Evolutionary conservation across 345 rosid genomes (phyloP).

Genomic region (Salix purpurea): DNA sequence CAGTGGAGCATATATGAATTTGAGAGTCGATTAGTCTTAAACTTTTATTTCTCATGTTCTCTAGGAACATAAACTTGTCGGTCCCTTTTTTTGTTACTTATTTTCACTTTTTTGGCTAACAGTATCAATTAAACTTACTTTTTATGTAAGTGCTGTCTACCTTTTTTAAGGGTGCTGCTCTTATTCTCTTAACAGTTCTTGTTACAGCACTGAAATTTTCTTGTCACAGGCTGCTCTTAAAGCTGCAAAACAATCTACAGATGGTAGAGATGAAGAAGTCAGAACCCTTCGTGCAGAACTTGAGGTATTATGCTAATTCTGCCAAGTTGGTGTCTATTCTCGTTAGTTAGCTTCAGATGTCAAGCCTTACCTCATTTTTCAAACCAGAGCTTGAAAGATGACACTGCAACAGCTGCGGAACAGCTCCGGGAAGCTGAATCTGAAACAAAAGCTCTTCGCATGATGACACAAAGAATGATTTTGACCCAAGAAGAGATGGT

Average conservation of each 20-base stretch:
- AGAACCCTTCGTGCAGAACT: conserved; percentile 67
- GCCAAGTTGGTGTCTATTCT: conserved; percentile 8
- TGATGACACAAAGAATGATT: conserved; percentile 93
- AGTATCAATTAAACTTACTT: neutral
- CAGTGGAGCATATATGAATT: neutral
- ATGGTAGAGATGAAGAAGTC: conserved; percentile 73
- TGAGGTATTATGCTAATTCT: conserved; percentile 50
- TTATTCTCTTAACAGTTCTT: neutral
- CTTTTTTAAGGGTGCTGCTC: neutral
- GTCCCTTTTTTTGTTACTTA: conserved; percentile 1
- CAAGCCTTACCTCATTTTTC: conserved; percentile 10
- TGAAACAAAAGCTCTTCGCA: conserved; percentile 75
- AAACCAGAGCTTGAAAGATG: conserved; percentile 70
- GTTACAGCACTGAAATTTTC: conserved; percentile 14
- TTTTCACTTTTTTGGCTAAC: neutral
- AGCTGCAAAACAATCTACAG: conserved; percentile 71
- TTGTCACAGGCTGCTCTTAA: conserved; percentile 79
- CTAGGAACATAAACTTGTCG: neutral
- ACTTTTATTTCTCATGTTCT: conserved; percentile 1
- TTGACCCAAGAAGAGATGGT: conserved; percentile 95
- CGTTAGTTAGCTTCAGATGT: conserved; percentile 21
- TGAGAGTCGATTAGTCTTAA: neutral
- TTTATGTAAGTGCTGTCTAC: neutral
- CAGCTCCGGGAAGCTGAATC: conserved; percentile 81
- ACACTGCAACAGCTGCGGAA: conserved; percentile 52